These are phyloP conservation scores for Circinella umbellata DNA, from an alignment of 371 early-diverging fungal species.

Conservation along the genomic window DNA sequence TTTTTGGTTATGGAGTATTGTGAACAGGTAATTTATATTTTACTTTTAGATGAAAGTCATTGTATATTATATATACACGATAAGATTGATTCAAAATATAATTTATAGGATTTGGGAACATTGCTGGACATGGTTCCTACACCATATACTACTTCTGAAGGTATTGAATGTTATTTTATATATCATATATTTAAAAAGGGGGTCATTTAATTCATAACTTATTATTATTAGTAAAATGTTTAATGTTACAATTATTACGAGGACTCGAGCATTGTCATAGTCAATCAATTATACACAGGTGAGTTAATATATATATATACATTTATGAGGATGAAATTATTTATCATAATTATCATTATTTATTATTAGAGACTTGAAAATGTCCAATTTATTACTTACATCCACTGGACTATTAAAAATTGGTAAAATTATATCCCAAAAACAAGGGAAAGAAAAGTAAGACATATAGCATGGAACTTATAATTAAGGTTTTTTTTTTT, in stretches of 20 bases:
- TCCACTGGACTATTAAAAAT: slow-evolving; percentile 79
- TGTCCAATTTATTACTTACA: slow-evolving; percentile 83
- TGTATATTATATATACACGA: no score
- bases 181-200: no score
- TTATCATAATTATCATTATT: not conserved
- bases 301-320: not conserved
- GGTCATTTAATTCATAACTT: not conserved
- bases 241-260: slow-evolving; percentile 77
- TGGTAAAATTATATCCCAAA: slow-evolving; percentile 41
- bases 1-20: slow-evolving; percentile 84
- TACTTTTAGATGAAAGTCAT: no score
- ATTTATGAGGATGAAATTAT: not conserved
- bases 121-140: slow-evolving; percentile 65
- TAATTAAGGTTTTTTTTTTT: slow-evolving; percentile 3
- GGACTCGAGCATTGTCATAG: slow-evolving; percentile 83
- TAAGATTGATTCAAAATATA: not conserved
- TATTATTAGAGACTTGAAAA: slow-evolving; percentile 75
- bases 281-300: slow-evolving; percentile 79
- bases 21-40: slow-evolving; percentile 58
- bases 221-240: slow-evolving; percentile 70
- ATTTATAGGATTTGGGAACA: slow-evolving; percentile 66
- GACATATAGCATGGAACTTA: not conserved
- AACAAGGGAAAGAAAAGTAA: not conserved
- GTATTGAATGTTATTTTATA: slow-evolving; percentile 37
- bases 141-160: slow-evolving; percentile 66